Evolutionary conservation across 2,329 filamentous ascomycete species (phyloP).

Genomic region (Colletotrichum magnum): DNA sequence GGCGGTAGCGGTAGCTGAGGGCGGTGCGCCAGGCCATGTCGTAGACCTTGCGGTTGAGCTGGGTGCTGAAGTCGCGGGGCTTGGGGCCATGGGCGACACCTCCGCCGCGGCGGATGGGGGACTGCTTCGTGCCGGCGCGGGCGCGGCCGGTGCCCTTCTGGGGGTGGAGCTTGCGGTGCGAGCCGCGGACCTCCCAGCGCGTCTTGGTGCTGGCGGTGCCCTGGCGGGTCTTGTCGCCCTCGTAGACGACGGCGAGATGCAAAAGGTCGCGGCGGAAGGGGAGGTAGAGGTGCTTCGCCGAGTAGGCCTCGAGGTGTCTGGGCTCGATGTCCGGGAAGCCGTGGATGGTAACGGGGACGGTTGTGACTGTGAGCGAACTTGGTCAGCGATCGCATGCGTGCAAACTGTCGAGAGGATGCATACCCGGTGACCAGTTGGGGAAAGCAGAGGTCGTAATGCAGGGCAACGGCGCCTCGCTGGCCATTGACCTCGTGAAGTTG

Average conservation of each 20-base stretch:
- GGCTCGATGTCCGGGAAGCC: constrained; percentile 92
- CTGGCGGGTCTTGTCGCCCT: constrained; percentile 89
- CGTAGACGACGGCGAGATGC: constrained; percentile 91
- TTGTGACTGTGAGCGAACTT: constrained; percentile 60
- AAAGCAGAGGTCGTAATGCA: constrained; percentile 53
- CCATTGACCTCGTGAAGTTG: constrained; percentile 66
- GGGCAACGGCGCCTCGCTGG: constrained; percentile 63
- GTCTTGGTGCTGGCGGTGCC: constrained; percentile 89
- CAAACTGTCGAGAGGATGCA: constrained; percentile 24
- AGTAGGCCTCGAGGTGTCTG: constrained; percentile 81
- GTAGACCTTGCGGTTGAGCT: constrained; percentile 90
- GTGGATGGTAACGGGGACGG: constrained; percentile 89
- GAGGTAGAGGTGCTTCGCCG: constrained; percentile 85
- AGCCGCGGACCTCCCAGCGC: constrained; percentile 86
- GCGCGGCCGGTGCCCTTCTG: constrained; percentile 91
- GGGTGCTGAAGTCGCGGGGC: constrained; percentile 90
- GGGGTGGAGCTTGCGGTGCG: constrained; percentile 82
- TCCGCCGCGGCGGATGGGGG: constrained; percentile 85
- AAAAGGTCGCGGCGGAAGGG: constrained; percentile 92
- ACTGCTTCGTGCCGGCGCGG: constrained; percentile 85
- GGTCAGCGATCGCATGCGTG: constrained; percentile 29
- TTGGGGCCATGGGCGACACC: constrained; percentile 93
- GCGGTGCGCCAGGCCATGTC: constrained; percentile 96
- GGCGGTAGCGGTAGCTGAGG: constrained; percentile 89
- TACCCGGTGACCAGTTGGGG: constrained; percentile 63